Evolutionary conservation across 495 filamentous ascomycete species (phyloP).

Genomic region (Penicillium maclennaniae): DNA sequence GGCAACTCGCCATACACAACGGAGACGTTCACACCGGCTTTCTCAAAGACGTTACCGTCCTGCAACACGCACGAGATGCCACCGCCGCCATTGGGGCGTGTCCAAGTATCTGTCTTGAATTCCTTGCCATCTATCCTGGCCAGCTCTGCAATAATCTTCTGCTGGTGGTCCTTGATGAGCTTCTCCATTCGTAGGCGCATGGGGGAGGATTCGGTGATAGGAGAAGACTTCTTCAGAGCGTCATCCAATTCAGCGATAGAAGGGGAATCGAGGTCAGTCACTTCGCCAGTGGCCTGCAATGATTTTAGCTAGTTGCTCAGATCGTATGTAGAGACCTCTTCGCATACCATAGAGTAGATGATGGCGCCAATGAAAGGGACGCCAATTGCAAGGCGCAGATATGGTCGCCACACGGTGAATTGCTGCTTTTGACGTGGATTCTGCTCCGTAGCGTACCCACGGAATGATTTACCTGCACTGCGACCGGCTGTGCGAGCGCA

Average conservation of each 20-base stretch:
- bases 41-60: slow-evolving; percentile 95
- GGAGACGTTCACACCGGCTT: slow-evolving; percentile 92
- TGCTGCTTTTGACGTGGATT: slow-evolving; percentile 20
- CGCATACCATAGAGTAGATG: slow-evolving; percentile 63
- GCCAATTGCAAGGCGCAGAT: slow-evolving; percentile 56
- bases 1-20: slow-evolving; percentile 93
- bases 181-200: slow-evolving; percentile 98
- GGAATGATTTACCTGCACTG: slow-evolving; percentile 19
- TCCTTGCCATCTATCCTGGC: slow-evolving; percentile 75
- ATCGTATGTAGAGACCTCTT: background rate
- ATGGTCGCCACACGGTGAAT: slow-evolving; percentile 49
- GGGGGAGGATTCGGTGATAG: slow-evolving; percentile 61
- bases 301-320: slow-evolving; percentile 4
- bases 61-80: slow-evolving; percentile 91
- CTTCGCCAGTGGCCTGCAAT: slow-evolving; percentile 44
- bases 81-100: slow-evolving; percentile 78
- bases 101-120: slow-evolving; percentile 84
- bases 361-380: slow-evolving; percentile 59
- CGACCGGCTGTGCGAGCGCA: slow-evolving; percentile 20
- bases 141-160: slow-evolving; percentile 75
- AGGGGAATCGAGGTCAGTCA: slow-evolving; percentile 52
- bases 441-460: slow-evolving; percentile 31
- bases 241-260: slow-evolving; percentile 53
- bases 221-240: slow-evolving; percentile 39
- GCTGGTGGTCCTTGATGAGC: slow-evolving; percentile 88